Conservation (phyloP, 2,329 filamentous ascomycete genomes). For the Alternaria dauci region DNA sequence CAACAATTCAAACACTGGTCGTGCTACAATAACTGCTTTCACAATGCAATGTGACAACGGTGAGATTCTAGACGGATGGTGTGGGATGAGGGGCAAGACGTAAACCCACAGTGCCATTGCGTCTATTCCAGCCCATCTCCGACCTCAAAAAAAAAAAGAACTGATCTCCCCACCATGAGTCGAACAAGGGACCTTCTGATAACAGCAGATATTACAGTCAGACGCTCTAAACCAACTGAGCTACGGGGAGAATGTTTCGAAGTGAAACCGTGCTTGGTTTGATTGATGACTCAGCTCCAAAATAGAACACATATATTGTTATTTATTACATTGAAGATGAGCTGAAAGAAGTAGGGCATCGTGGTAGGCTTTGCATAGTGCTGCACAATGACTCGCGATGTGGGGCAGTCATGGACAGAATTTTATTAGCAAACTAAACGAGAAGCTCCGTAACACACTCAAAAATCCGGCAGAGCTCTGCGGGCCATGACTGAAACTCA, state of each 20-base stretch:
- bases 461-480: neutral
- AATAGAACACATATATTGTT: neutral
- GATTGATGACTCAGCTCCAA: conserved; percentile 7
- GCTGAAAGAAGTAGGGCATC: no score
- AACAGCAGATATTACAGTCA: conserved; percentile 47
- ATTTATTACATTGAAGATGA: neutral
- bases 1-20: conserved; percentile 19
- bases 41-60: no score
- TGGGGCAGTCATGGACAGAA: neutral
- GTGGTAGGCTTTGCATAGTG: no score
- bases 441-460: neutral
- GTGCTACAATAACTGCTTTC: no score
- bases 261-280: conserved; percentile 20
- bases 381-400: neutral
- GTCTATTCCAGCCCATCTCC: no score
- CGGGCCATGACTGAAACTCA: neutral
- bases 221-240: conserved; percentile 26
- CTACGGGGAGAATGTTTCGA: neutral
- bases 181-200: conserved; percentile 48
- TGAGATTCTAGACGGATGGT: no score
- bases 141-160: neutral
- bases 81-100: no score
- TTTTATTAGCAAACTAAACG: neutral
- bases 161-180: conserved; percentile 3
- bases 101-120: no score